phyloP scores from a whole-genome alignment of 2,329 filamentous ascomycete genomes.

The Pseudogymnoascus pannorum region DNA sequence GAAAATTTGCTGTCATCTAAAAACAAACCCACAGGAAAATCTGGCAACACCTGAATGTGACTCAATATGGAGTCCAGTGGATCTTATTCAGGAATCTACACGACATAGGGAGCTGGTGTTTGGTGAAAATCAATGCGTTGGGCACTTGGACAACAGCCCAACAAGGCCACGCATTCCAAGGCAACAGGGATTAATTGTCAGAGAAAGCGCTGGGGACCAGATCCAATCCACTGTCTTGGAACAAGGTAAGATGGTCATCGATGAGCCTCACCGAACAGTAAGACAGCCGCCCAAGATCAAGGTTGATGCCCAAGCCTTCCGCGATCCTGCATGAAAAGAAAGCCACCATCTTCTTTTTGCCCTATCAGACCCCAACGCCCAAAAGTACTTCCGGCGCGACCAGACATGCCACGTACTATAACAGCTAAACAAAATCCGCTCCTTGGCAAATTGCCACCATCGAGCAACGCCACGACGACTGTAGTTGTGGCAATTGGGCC shows the following conservation, averaged over 20 bases:
- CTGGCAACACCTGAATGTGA: slow-evolving; percentile 4
- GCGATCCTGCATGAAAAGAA: slow-evolving; percentile 7
- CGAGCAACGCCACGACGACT: background rate
- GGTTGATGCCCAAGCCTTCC: slow-evolving; percentile 10
- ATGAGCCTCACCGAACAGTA: background rate
- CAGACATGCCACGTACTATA: slow-evolving; percentile 9
- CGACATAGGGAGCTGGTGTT: slow-evolving; percentile 1
- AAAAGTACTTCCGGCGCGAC: background rate
- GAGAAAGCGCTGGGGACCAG: background rate
- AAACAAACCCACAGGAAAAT: slow-evolving; percentile 1
- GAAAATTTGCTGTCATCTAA: background rate
- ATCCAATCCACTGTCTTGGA: slow-evolving; percentile 2
- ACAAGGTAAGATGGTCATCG: background rate
- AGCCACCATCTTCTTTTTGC: background rate
- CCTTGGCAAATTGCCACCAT: background rate
- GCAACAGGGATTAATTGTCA: background rate
- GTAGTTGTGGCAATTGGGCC: background rate
- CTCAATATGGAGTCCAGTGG: slow-evolving; percentile 6
- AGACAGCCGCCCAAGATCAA: slow-evolving; percentile 1
- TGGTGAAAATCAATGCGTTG: background rate
- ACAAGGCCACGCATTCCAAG: slow-evolving; percentile 2
- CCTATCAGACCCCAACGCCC: background rate
- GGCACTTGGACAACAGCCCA: background rate
- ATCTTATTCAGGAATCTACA: background rate
- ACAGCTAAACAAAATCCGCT: background rate